A percentile compares a stretch with the other conserved stretches of the same genome.
phyloP scores from a whole-genome alignment of 345 rosid species.

The Aquilaria yunnanensis region DNA sequence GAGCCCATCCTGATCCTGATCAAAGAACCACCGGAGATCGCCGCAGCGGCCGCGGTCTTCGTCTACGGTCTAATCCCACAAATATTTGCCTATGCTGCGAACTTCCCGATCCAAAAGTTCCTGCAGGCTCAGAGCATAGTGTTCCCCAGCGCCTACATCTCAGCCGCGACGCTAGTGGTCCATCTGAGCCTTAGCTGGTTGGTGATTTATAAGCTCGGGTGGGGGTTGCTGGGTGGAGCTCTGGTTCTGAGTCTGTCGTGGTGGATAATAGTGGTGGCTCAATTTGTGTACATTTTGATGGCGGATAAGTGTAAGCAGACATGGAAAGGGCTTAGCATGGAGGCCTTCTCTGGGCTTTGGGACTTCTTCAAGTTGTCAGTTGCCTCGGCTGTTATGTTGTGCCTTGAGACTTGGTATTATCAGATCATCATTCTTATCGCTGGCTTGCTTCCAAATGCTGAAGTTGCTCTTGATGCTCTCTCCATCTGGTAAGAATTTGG shows the following conservation, averaged over 20 bases:
- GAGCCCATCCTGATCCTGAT: slow-evolving; percentile 42
- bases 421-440: slow-evolving; percentile 57
- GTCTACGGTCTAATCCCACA: slow-evolving; percentile 64
- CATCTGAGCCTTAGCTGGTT: slow-evolving; percentile 52
- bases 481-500: slow-evolving; percentile 34
- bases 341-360: slow-evolving; percentile 48
- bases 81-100: slow-evolving; percentile 59
- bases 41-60: slow-evolving; percentile 45
- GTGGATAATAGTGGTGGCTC: slow-evolving; percentile 53
- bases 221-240: slow-evolving; percentile 46
- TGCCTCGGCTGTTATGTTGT: slow-evolving; percentile 61
- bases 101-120: slow-evolving; percentile 66
- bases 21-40: slow-evolving; percentile 54
- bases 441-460: slow-evolving; percentile 53
- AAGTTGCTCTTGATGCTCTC: slow-evolving; percentile 51
- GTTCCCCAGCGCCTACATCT: slow-evolving; percentile 58
- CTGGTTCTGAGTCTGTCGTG: slow-evolving; percentile 45
- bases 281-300: slow-evolving; percentile 42
- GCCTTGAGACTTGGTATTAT: slow-evolving; percentile 55
- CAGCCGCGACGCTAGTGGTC: slow-evolving; percentile 33
- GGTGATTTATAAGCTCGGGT: slow-evolving; percentile 28
- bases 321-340: slow-evolving; percentile 48
- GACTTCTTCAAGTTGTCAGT: slow-evolving; percentile 45
- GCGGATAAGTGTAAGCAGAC: slow-evolving; percentile 37
- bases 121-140: slow-evolving; percentile 64